Conservation (phyloP, 805 yeast species). For the Brettanomyces bruxellensis region DNA sequence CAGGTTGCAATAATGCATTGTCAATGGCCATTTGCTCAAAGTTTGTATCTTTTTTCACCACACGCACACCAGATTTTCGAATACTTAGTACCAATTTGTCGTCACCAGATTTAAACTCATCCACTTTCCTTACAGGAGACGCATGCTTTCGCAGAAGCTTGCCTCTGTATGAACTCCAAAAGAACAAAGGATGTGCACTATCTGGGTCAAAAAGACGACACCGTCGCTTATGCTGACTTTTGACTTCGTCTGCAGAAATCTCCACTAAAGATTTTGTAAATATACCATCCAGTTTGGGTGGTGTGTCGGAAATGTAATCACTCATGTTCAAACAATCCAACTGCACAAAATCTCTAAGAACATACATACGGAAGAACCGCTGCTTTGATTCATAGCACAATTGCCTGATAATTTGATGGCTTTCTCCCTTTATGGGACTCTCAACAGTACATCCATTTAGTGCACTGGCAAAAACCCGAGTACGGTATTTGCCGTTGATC, state of each 20-base stretch:
- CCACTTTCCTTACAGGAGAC: not conserved
- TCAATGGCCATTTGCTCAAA: no score
- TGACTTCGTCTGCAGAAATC: not conserved
- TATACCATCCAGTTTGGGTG: not conserved
- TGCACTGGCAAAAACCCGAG: slow-evolving; percentile 6
- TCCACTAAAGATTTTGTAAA: not conserved
- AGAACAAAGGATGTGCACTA: not conserved
- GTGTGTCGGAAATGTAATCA: not conserved
- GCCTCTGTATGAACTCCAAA: slow-evolving; percentile 1
- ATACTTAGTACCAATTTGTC: not conserved
- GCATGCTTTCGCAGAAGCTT: not conserved
- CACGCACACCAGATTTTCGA: not conserved
- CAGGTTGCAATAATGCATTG: not conserved
- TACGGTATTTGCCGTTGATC: slow-evolving; percentile 38
- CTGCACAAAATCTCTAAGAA: slow-evolving; percentile 3
- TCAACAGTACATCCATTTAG: slow-evolving; percentile 10
- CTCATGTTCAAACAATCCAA: not conserved
- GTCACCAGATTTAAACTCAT: not conserved
- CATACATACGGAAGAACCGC: slow-evolving; percentile 50
- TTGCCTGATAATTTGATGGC: slow-evolving; percentile 7
- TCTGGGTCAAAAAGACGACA: not conserved
- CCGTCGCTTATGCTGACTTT: not conserved
- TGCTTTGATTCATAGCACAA: slow-evolving; percentile 46
- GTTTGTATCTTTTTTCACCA: not conserved
- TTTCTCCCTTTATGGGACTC: slow-evolving; percentile 14